Base-by-base conservation (phyloP, 495 filamentous ascomycete genomes). In the Tuber brumale region DNA sequence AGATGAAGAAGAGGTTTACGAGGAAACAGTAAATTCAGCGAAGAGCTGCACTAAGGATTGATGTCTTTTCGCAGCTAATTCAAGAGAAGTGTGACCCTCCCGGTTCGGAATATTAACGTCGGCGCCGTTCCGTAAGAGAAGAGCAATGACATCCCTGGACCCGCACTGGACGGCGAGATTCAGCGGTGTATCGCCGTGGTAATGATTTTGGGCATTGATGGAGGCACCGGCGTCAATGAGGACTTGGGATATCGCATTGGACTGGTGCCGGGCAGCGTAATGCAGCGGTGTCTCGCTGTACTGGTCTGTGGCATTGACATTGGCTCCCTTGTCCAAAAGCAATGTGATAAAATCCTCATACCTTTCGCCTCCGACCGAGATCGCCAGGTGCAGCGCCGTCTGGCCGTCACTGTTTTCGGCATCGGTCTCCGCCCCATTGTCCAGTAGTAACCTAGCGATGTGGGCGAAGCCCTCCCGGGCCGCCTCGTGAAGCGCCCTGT, bases 351-450 rank as follows among this genome's bases (percentile, higher is more conserved):
- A 66, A 66, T 66, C 57, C 57, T 35, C 57, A 66, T 66, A 66
- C 57, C 57, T 66, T 66, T 66, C 57, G 57, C 57, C 57, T 27
- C 57, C 57, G 57, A 66, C 57, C 57, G 57, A 66, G 57, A 66
- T 66, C 27, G 57, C 57, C 27, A 66, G 27, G 57, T 66, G 57
- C 57, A 66, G 57, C 57, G 57, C 57, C 57, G 57, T 66, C 57
- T 66, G 57, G 27, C 57, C 57, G 27, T 66, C 57, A 27, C 57
- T 66, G 27, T 66, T 66, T 66, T 66, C 57, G 57, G 57, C 57
- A 66, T 66, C 57, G 57, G 31, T 66, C 27, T 66, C 57, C 27
- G 57, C 57, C 31, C 14, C 31, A 66, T 35, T 66, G 57, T 35
- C 57, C 57, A 66, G 16, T 14, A 66, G 27, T 35, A 66, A 66